Evolutionary conservation across 768 basidiomycete species (phyloP), one percentile per base, ranked within the genome.

Genomic region (Suillus cothurnatus): DNA sequence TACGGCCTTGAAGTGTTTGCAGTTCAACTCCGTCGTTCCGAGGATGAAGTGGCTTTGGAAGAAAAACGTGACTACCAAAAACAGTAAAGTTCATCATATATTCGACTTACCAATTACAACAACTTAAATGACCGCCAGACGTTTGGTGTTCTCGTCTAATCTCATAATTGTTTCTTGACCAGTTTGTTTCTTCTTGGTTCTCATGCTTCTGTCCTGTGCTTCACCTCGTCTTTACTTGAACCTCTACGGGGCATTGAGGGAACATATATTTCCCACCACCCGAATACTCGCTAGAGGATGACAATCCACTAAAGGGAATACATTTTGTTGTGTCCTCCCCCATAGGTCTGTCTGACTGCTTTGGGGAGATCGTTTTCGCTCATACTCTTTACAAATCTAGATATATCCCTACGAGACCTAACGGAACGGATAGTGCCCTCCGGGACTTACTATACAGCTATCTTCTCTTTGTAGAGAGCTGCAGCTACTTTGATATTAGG

Each of bases 371-470:
- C 36, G 14, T 50, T 47, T 32, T 21, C 43, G 31, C 21, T 63
- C 41, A 6, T 66, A 38, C 56, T 61, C 47, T 39, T n/a, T 17
- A 26, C 69, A 97, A n/a, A n/a, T n/a, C n/a, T n/a, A n/a, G 97
- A 98, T 73, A 84, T 92, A 0, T 96, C 95, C 4, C 80, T 99
- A 28, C 84, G 90, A 28, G 92, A 95, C 69, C 81, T 98, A 4
- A 92, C 94, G 0, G 90, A 93, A 70, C 86, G 95, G n/a, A 86
- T 99, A 62, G 78, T 99, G 14, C 97, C 96, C 2, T 80, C 99
- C 12, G 95, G 94, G 21, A 96, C 90, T 15, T 96, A 94, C 76
- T 98, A 95, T 75, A 98, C 95, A 9, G 92, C 94, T 3, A 93
- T 98, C 66, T 88, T 88, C 21, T 90, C 95, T 0, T 98, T 69